Evolutionary conservation across 768 basidiomycete genomes (phyloP), one percentile per base, ranked within the genome.

Genomic region (Cyclocybe cylindracea): DNA sequence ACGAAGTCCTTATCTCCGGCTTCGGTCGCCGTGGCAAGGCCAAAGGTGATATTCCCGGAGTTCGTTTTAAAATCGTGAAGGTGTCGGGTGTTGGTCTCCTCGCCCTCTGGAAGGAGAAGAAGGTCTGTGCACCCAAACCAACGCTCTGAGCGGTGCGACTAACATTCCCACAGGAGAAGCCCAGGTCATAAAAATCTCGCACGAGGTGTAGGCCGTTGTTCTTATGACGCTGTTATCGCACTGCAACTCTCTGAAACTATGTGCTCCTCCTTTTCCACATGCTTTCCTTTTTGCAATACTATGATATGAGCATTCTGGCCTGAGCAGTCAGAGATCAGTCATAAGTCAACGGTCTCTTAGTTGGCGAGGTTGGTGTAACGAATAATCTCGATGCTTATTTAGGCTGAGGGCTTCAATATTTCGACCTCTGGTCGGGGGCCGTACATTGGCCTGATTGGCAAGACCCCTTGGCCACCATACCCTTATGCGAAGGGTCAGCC

Each of bases 21-120:
- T 99, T 99, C 85, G 97, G 97, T 87, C 94, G 97, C 71, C 86
- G 95, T 63, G 97, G 97, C 61, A 98, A 98, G 80, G 96, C 96
- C 57, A 99, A 98, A 85, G 97, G 92, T 87, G 96, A 98, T 90
- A 98, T 99, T 77, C 97, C 97, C 38, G 95, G 97, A 85, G 96
- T 98, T 60, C 93, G 96, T 59, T 98, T 98, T 89, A 98, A 99
- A 79, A 87, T 98, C 62, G 97, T 99, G 66, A 98, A 99, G 80
- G 97, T 99, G 39, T 98, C 97, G 49, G 97, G 97, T 69, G 97
- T 99, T 61, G 97, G 97, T 81, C 85, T 99, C 53, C 84, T 97
- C 58, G 95, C 95, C 55, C 80, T 97, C 65, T 97, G 95, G 95
- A 97, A 96, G 72, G 95, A 98, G 83, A 98, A 98, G 84, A 98